Percentiles rank a stretch among this genome's conserved stretches.
These are phyloP conservation scores for Melampsora occidentalis DNA, from an alignment of 1,284 basidiomycete species.

Conservation along the genomic window DNA sequence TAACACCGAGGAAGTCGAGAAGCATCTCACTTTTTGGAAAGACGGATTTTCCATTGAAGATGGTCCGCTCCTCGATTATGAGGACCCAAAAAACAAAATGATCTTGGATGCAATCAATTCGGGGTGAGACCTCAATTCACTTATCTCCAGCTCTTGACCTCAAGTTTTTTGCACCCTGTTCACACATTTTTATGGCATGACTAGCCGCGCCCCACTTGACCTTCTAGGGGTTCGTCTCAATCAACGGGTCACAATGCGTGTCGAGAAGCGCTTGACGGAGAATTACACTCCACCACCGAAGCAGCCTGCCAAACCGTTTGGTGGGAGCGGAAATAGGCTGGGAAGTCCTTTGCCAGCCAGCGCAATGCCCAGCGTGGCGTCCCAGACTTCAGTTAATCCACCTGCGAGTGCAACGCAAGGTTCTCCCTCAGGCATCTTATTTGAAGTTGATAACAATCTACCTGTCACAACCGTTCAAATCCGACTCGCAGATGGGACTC, in stretches of 20 bases:
- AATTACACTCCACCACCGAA: constrained; percentile 65
- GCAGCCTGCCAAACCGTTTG: constrained; percentile 61
- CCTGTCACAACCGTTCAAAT: constrained; percentile 91
- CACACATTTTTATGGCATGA: constrained; percentile 69
- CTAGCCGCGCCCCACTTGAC: constrained; percentile 72
- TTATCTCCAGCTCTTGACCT: not conserved
- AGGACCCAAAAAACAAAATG: constrained; percentile 72
- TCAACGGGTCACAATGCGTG: constrained; percentile 81
- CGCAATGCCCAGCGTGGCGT: not conserved
- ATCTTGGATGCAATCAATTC: constrained; percentile 74
- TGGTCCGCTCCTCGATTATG: constrained; percentile 78
- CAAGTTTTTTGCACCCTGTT: constrained; percentile 8
- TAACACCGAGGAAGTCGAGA: constrained; percentile 65
- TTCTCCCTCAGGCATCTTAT: constrained; percentile 57
- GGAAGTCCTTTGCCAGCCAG: constrained; percentile 57
- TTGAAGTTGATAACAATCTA: constrained; percentile 74
- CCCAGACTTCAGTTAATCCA: constrained; percentile 17
- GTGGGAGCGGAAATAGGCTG: constrained; percentile 76
- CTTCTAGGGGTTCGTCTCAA: constrained; percentile 73
- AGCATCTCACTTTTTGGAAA: constrained; percentile 86
- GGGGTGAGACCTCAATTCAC: constrained; percentile 61
- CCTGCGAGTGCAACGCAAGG: constrained; percentile 49
- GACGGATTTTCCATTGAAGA: constrained; percentile 92
- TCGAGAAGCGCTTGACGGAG: constrained; percentile 71
- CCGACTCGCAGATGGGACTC: constrained; percentile 83